These are phyloP conservation scores for Trypanosomatidae sp. DNA, from an alignment of 208 protist species.

Conservation along the genomic window DNA sequence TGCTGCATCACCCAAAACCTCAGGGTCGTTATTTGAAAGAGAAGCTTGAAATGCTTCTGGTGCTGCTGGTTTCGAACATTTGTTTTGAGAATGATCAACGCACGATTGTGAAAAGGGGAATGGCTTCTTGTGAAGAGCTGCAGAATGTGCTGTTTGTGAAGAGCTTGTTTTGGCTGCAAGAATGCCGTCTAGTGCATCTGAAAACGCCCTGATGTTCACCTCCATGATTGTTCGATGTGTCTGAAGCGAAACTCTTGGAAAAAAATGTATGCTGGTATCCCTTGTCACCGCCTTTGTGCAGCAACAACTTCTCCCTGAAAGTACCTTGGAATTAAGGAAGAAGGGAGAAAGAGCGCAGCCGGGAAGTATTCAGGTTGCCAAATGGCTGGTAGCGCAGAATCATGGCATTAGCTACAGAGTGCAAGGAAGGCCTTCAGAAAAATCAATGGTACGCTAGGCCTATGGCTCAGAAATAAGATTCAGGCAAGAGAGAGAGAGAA, in stretches of 20 bases:
- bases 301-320: not conserved
- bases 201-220: conserved; percentile 31
- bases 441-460: not conserved
- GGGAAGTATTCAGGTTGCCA: not conserved
- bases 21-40: not conserved
- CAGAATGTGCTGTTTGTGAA: not conserved
- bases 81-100: not conserved
- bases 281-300: not conserved
- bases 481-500: not conserved
- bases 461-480: not conserved
- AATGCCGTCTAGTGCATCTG: conserved; percentile 31
- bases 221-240: conserved; percentile 21
- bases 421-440: not conserved
- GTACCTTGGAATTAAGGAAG: not conserved
- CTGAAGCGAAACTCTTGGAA: not conserved
- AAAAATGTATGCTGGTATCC: not conserved
- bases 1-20: not conserved
- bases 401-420: not conserved
- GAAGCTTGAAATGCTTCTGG: not conserved
- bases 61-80: not conserved
- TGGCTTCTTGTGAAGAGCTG: conserved; percentile 4
- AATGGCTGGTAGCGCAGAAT: not conserved
- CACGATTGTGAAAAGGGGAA: not conserved
- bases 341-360: not conserved
- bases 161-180: conserved; percentile 13